Evolutionary conservation across 2,329 filamentous ascomycete species (phyloP).

Genomic region (Cylindrodendrum hubeiense): DNA sequence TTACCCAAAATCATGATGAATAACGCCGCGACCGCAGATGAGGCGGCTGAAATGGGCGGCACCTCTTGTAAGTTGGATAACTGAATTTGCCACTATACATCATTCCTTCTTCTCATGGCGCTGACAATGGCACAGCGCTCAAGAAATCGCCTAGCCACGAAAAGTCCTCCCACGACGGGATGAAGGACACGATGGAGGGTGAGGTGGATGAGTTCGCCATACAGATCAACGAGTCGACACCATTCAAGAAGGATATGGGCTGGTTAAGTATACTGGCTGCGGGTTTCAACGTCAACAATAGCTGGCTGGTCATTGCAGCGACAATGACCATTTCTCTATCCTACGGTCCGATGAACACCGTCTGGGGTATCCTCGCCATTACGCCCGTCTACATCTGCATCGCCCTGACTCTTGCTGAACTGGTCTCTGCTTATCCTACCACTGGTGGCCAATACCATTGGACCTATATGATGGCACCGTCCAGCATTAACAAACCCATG

Average conservation of each 20-base stretch:
- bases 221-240: neutral
- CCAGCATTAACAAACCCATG: neutral
- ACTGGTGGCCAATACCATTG: constrained; percentile 11
- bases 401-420: constrained; percentile 1
- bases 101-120: neutral
- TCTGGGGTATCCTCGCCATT: neutral
- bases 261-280: constrained; percentile 9
- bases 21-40: too few species aligned
- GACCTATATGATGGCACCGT: neutral
- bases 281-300: constrained; percentile 12
- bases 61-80: neutral
- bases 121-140: neutral
- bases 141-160: neutral
- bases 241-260: constrained; percentile 6
- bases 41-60: neutral
- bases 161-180: neutral
- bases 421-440: constrained; percentile 1
- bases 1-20: too few species aligned
- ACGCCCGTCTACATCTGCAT: constrained; percentile 1
- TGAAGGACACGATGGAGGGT: neutral
- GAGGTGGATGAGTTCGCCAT: neutral
- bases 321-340: constrained; percentile 3
- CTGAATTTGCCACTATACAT: too few species aligned
- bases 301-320: constrained; percentile 6
- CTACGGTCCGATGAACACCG: constrained; percentile 3